Conservation (phyloP, 2,329 filamentous ascomycete genomes). For the Ramularia endophylla region DNA sequence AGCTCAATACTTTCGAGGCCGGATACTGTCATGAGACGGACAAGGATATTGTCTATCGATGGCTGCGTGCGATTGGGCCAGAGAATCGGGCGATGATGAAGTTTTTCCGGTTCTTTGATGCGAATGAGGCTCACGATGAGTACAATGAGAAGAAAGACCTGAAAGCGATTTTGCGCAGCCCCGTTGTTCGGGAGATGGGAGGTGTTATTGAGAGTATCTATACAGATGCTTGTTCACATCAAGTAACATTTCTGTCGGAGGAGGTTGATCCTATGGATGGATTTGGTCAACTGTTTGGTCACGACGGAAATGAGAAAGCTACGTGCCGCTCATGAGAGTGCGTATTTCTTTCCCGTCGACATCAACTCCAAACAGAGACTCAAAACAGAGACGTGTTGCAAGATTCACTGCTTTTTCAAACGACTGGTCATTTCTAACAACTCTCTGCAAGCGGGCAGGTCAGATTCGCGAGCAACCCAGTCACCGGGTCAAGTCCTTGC, state of each 20-base stretch:
- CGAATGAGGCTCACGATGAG: too few relatives aligned
- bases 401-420: too few relatives aligned
- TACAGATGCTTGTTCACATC: constrained; percentile 12
- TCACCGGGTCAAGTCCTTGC: constrained; percentile 2
- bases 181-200: constrained; percentile 8
- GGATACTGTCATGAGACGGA: constrained; percentile 20
- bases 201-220: constrained; percentile 11
- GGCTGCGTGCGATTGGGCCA: constrained; percentile 14
- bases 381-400: too few relatives aligned
- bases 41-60: constrained; percentile 9
- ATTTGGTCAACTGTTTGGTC: constrained; percentile 8
- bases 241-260: constrained; percentile 8
- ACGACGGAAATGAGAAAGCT: too few relatives aligned
- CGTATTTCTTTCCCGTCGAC: too few relatives aligned
- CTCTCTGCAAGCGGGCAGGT: too few relatives aligned
- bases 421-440: too few relatives aligned
- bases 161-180: constrained; percentile 11
- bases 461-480: neutral
- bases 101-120: constrained; percentile 14
- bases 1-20: constrained; percentile 16
- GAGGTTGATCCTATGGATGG: constrained; percentile 10
- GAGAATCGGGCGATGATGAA: constrained; percentile 14
- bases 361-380: too few relatives aligned
- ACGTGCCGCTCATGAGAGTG: too few relatives aligned
- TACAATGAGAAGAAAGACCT: constrained; percentile 11